Conservation (phyloP, 768 basidiomycete species). For the Tricholoma sp. region DNA sequence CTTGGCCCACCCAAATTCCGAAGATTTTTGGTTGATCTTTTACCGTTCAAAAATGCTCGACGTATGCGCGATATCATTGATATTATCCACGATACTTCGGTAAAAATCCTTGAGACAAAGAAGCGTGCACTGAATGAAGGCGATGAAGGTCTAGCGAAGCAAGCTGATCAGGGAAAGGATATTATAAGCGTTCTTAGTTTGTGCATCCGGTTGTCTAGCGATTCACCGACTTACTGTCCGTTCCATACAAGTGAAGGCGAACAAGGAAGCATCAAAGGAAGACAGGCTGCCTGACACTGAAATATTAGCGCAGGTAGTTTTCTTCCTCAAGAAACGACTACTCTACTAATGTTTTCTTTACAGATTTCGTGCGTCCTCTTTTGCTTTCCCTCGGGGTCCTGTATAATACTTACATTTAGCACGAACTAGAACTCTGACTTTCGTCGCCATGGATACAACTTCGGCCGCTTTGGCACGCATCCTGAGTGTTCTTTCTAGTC, state of each 20-base stretch:
- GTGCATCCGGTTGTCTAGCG: neutral
- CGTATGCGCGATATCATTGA: slow-evolving; percentile 14
- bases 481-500: slow-evolving; percentile 21
- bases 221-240: neutral
- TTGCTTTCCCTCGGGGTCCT: neutral
- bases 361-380: slow-evolving; percentile 13
- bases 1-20: slow-evolving; percentile 13
- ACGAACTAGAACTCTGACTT: slow-evolving; percentile 21
- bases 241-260: slow-evolving; percentile 22
- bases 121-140: slow-evolving; percentile 12
- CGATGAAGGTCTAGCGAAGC: slow-evolving; percentile 6
- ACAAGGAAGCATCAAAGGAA: slow-evolving; percentile 20
- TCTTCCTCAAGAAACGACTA: neutral
- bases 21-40: slow-evolving; percentile 10
- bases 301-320: slow-evolving; percentile 23
- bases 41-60: slow-evolving; percentile 10
- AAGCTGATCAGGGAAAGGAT: slow-evolving; percentile 12
- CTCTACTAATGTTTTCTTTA: neutral
- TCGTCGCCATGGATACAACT: slow-evolving; percentile 32
- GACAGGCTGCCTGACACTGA: slow-evolving; percentile 26
- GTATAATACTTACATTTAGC: neutral
- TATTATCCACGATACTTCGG: slow-evolving; percentile 8
- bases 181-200: slow-evolving; percentile 16
- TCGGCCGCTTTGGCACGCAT: slow-evolving; percentile 24
- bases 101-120: slow-evolving; percentile 11